These are phyloP conservation scores for sunflower (Helianthus annuus) DNA, from an alignment of 129 eudicot genomes.

Conservation along the genomic window DNA sequence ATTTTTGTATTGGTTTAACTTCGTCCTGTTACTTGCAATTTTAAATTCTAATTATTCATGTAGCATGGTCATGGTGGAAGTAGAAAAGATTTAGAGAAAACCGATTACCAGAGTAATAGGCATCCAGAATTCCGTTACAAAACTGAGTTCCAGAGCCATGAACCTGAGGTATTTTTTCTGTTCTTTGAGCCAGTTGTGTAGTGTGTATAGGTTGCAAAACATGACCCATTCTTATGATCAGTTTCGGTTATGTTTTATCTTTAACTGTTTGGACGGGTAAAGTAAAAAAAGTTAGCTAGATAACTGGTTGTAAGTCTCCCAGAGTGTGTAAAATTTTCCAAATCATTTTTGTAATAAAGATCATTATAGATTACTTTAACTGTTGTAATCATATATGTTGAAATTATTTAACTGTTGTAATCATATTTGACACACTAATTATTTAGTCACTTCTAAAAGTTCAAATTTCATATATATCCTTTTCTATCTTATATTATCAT, in stretches of 20 bases:
- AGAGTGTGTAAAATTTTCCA: not conserved
- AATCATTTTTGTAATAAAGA: not conserved
- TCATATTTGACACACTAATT: not conserved
- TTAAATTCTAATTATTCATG: constrained; percentile 14
- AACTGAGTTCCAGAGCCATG: constrained; percentile 99
- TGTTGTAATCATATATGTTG: not conserved
- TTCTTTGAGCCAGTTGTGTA: not conserved
- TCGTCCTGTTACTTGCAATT: not conserved
- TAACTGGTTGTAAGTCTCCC: not conserved
- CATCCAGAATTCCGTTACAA: constrained; percentile 99
- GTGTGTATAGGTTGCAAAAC: constrained; percentile 3
- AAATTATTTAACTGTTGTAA: not conserved
- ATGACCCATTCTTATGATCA: not conserved
- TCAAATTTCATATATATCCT: not conserved
- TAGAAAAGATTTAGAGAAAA: constrained; percentile 83
- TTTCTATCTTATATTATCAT: not conserved
- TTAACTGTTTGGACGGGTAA: not conserved
- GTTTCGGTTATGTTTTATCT: not conserved
- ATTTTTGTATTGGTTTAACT: constrained; percentile 3
- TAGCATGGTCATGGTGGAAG: constrained; percentile 81
- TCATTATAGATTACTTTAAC: not conserved
- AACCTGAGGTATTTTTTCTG: constrained; percentile 78
- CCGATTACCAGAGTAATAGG: constrained; percentile 65
- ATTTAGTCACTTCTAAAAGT: not conserved
- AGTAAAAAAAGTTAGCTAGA: constrained; percentile 4